These are phyloP conservation scores for Schizochytrium sp. DNA, from an alignment of 108 stramenopile species.

Conservation along the genomic window DNA sequence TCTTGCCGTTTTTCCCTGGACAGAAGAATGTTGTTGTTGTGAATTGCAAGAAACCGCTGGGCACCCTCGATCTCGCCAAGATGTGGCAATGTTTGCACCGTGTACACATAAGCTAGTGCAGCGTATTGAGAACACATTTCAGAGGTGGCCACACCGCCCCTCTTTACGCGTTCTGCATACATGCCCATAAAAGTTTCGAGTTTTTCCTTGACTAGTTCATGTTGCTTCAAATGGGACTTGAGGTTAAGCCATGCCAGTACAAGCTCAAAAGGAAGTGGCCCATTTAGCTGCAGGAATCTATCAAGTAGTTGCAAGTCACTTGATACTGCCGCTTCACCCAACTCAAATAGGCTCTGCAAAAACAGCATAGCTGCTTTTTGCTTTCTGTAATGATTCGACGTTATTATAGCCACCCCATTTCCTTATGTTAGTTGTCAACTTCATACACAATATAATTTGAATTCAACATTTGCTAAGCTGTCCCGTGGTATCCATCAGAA, in stretches of 20 bases:
- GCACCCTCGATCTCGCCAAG: slow-evolving; percentile 53
- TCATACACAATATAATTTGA: not conserved
- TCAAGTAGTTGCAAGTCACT: slow-evolving; percentile 46
- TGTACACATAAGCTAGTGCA: not conserved
- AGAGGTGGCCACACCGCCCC: slow-evolving; percentile 35
- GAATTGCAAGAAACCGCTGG: slow-evolving; percentile 42
- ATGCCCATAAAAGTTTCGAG: slow-evolving; percentile 51
- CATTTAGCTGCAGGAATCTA: slow-evolving; percentile 34
- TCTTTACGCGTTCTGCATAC: slow-evolving; percentile 54
- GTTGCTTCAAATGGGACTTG: not conserved
- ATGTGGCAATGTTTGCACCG: slow-evolving; percentile 19
- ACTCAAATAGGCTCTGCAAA: slow-evolving; percentile 47
- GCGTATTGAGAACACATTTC: slow-evolving; percentile 42
- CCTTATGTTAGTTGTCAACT: not conserved
- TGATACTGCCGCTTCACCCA: not conserved
- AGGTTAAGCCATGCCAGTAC: slow-evolving; percentile 55
- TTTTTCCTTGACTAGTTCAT: slow-evolving; percentile 41
- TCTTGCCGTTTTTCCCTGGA: slow-evolving; percentile 41
- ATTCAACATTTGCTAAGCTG: no score
- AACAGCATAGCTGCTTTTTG: slow-evolving; percentile 3
- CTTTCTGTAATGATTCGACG: not conserved
- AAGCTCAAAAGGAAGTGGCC: slow-evolving; percentile 57
- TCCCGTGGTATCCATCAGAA: no score
- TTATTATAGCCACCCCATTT: not conserved
- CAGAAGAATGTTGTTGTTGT: slow-evolving; percentile 37